Base-by-base conservation (phyloP, 306 rosid genomes). In the Canavalia ensiformis region DNA sequence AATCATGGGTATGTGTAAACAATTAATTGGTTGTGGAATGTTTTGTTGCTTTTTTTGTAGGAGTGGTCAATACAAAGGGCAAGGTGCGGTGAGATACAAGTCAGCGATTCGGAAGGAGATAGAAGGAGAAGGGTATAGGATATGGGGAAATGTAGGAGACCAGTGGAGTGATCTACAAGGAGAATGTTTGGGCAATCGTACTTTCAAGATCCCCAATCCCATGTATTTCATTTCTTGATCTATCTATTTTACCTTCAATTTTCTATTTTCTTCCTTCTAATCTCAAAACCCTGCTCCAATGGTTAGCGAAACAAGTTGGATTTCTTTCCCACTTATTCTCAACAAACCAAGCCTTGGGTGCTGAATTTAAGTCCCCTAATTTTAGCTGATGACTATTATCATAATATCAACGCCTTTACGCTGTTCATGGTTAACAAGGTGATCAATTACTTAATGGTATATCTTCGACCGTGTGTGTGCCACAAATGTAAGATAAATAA, bases 121-220 rank as follows among this genome's bases (percentile, higher is more conserved):
- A 25, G 90, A 76, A 68, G 87, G 52, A 68, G n/a, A 91, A 87
- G 96, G 96, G 2, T 92, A 92, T 71, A 88, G 88, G 25, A 88
- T 94, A 51, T 92, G 98, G 96, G 98, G 98, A 7, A 94, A 90
- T 70, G 90, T 94, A 25, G 97, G 98, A 82, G 98, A 94, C 66
- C 98, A 94, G n/a, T 94, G 98, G 98, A 92, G 89, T 78, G 97
- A 94, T 77, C 91, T 94, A 1, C 92, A 90, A 72, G 98, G 98
- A 31, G 89, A 88, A 11, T 88, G 52, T 74, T 37, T 79, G 73
- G 97, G 97, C 39, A 85, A 87, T 4, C 96, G 97, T 31, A 90
- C 89, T 64, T 94, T 92, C 79, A 94, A 94, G 88, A 75, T 94
- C 65, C 98, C 98, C 7, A 94, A 94, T 89, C 98, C 98, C 65